Evolutionary conservation across 2,329 filamentous ascomycete species (phyloP).

Genomic region (Apiospora pterosperma): DNA sequence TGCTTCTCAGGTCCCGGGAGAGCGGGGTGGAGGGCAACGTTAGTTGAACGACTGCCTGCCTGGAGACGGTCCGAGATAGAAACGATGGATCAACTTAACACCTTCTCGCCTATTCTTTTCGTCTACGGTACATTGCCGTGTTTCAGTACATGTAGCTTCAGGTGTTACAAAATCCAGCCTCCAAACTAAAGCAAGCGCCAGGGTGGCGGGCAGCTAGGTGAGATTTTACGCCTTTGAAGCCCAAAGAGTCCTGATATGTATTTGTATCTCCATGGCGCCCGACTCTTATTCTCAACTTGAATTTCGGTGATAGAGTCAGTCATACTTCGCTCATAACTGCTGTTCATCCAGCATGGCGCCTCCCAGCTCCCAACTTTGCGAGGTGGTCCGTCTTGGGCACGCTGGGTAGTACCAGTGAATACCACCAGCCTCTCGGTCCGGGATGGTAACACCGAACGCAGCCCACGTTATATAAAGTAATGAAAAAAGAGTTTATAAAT

Average conservation of each 20-base stretch:
- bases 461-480: neutral
- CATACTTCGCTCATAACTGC: neutral
- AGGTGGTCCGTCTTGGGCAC: neutral
- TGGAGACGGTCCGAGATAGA: neutral
- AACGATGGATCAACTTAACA: neutral
- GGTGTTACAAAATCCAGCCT: neutral
- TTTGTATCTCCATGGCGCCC: neutral
- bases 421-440: too few species aligned
- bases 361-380: neutral
- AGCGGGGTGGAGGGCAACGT: too few species aligned
- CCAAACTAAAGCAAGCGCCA: neutral
- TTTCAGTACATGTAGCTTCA: neutral
- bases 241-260: neutral
- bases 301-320: neutral
- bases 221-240: neutral
- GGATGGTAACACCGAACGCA: neutral
- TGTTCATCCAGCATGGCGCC: neutral
- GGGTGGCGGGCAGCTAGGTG: neutral
- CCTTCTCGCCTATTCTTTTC: neutral
- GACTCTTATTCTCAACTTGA: too few species aligned
- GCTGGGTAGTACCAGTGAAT: too few species aligned
- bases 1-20: neutral
- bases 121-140: neutral
- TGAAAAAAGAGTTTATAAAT: neutral
- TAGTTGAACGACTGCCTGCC: neutral